A percentile compares a stretch with the other conserved stretches of the same genome.
Evolutionary conservation across 176 grass and related monocot species (phyloP).

Genomic region (Bonia amplexicaulis): DNA sequence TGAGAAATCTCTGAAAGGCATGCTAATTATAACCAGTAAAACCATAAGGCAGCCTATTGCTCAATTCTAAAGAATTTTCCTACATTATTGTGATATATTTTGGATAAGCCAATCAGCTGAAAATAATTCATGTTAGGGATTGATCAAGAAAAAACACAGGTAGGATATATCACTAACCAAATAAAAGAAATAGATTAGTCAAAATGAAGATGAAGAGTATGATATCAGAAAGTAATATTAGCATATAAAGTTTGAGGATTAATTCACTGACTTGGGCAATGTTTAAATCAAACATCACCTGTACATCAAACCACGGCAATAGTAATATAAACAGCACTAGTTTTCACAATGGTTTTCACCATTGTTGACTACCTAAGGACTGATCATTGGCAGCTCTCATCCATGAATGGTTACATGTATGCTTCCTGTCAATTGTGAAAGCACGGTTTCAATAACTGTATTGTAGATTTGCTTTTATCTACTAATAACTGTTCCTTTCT

Average conservation of each 20-base stretch:
- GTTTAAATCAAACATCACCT: neutral
- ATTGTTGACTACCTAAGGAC: neutral
- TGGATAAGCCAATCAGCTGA: neutral
- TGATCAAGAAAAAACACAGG: neutral
- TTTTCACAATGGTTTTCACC: neutral
- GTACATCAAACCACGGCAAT: neutral
- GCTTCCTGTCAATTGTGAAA: neutral
- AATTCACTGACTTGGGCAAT: neutral
- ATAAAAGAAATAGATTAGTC: neutral
- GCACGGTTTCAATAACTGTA: neutral
- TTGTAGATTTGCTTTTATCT: neutral
- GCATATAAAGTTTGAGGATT: neutral
- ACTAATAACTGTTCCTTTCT: neutral
- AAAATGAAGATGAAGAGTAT: neutral
- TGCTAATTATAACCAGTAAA: neutral
- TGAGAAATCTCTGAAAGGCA: neutral
- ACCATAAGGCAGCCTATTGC: neutral
- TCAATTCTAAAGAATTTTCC: neutral
- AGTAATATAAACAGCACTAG: neutral
- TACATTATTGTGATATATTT: neutral
- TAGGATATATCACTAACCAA: neutral
- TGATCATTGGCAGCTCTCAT: neutral
- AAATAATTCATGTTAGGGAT: neutral
- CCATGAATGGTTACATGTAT: neutral
- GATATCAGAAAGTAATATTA: neutral